Base-by-base conservation (phyloP, 768 basidiomycete species). In the Suillus brevipes region DNA sequence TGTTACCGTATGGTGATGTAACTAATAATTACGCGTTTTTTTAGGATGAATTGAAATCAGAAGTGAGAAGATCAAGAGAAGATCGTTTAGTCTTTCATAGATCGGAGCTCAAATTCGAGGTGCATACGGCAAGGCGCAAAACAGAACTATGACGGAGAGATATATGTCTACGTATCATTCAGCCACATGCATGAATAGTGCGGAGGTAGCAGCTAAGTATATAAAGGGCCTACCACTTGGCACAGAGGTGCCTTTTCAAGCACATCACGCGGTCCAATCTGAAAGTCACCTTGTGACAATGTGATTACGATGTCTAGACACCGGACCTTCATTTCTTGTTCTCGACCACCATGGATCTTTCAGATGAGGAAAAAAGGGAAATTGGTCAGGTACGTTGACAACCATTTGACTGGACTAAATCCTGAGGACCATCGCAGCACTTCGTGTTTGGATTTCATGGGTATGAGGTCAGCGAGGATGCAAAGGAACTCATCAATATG, bases 371-470 rank as follows among this genome's bases (percentile, higher is more conserved):
- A 49, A 82, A 78, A 64, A 76, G 81, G 38, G 79, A 83, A 66
- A 81, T 84, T 25, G 83, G 83, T 34, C 82, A 84, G 76, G 83
- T 81, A 71, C 31, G 64, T 61, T 6, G 0, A 20, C 12, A n/a
- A n/a, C 13, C 38, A n/a, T 42, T 45, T 34, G 18, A 20, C 6
- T 6, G 10, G 25, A 42, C 23, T 12, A 28, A 59, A 9, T 40
- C 37, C 37, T 40, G 14, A 38, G 18, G 10, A 59, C 38, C n/a
- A n/a, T n/a, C 12, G n/a, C 66, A 90, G 88, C 89, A 90, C 71
- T 89, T 91, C 69, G 86, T 91, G 16, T 79, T 89, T 66, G 89
- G 90, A 20, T 90, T 90, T 72, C 86, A 87, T 70, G 88, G 88
- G 4, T 75, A 82, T 43, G 77, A 83, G 60, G 75, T 83, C 40